Base-by-base conservation (phyloP, 495 filamentous ascomycete genomes). In the Copromyces sp. region DNA sequence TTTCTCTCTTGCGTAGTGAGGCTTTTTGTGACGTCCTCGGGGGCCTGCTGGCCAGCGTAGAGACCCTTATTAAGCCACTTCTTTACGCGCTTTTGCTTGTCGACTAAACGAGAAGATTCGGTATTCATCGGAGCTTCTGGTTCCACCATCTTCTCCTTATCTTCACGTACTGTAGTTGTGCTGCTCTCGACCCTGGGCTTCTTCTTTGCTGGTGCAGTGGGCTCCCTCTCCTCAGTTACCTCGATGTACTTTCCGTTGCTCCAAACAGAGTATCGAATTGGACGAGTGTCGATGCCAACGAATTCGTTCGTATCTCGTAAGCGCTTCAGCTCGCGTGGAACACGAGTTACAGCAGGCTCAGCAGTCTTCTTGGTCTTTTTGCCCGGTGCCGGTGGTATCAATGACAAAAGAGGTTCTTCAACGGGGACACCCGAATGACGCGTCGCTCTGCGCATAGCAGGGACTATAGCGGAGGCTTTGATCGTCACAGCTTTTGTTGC, bases 41-140 rank as follows among this genome's bases (percentile, higher is more conserved):
- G 86, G 6, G 78, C 72, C 40, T 92, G 87, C 77, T 98, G 95
- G 20, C 95, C 95, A 4, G 93, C 88, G 77, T 96, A 99, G n/a
- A 99, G 81, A 3, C 95, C 95, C 77, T 93, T 90, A 71, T 86
- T 82, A 69, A 94, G 78, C 90, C 92, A 98, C 44, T 88, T 85
- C 85, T 94, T 96, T 44, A 83, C 80, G 68, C 87, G 82, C 73
- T 82, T 81, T 73, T 81, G 82, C 70, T 82, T 86, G 14, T 75
- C 53, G 3, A 76, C 75, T n/a, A 82, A 77, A 69, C 83, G 83
- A 75, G 42, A 76, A 72, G 12, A 76, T 75, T 76, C 81, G 77
- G 83, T 75, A 45, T 82, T 76, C 73, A 84, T 77, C 53, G 53
- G 53, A 35, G 83, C 73, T 72, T 87, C 86, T 41, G 83, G 76